Percentiles rank a stretch among this genome's conserved stretches.
Evolutionary conservation across 2,329 filamentous ascomycete species (phyloP).

Genomic region (Diaporthe vexans): DNA sequence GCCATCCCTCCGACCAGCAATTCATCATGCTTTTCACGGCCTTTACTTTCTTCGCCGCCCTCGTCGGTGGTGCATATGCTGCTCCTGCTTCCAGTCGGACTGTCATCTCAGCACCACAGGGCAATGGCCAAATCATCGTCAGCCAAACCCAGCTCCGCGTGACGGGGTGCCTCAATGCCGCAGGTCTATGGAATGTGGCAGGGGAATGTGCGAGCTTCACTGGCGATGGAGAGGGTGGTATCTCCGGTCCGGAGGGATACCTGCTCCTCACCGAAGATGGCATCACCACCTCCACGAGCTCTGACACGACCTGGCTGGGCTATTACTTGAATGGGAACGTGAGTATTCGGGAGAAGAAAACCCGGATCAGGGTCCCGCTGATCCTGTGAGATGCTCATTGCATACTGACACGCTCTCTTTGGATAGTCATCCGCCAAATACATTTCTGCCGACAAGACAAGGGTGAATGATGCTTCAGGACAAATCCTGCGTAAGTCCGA

Average conservation of each 20-base stretch:
- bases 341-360: not conserved
- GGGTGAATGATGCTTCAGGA: not conserved
- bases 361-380: not conserved
- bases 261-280: not conserved
- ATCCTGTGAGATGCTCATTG: not conserved
- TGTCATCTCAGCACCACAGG: not conserved
- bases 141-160: slow-evolving; percentile 29
- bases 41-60: not conserved
- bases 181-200: slow-evolving; percentile 6
- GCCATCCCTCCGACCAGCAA: no score
- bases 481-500: slow-evolving; percentile 2
- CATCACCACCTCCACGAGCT: slow-evolving; percentile 1
- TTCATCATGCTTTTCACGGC: not conserved
- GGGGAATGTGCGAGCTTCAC: slow-evolving; percentile 10
- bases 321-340: slow-evolving; percentile 25
- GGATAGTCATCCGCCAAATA: slow-evolving; percentile 6
- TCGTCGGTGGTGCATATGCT: slow-evolving; percentile 2
- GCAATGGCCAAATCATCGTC: slow-evolving; percentile 16
- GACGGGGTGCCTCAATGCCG: slow-evolving; percentile 9
- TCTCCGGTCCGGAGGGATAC: slow-evolving; percentile 8
- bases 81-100: slow-evolving; percentile 11
- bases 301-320: slow-evolving; percentile 18
- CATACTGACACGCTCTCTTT: not conserved
- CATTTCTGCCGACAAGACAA: slow-evolving; percentile 3
- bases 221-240: not conserved